Conservation (phyloP, 2,329 filamentous ascomycete species). For the Ophiocordyceps sinensis region DNA sequence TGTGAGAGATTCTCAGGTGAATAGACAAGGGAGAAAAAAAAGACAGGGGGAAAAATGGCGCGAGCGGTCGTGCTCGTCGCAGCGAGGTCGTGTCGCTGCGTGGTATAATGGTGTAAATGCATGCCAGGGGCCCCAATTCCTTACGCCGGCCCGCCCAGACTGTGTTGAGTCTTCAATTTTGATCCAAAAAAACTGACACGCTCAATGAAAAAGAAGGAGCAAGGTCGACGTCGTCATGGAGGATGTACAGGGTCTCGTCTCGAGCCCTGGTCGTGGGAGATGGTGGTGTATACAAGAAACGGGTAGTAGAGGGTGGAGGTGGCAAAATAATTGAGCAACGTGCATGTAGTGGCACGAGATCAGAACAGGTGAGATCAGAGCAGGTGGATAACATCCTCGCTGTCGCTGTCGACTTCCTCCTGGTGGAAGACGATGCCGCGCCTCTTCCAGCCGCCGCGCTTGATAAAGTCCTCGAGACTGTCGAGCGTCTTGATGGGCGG, state of each 20-base stretch:
- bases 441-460: constrained; percentile 29
- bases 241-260: not conserved
- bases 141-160: not conserved
- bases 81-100: not conserved
- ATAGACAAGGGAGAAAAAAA: not conserved
- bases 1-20: not conserved
- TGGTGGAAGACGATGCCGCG: constrained; percentile 25
- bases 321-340: not conserved
- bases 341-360: too few relatives aligned
- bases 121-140: not conserved
- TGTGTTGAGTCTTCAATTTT: not conserved
- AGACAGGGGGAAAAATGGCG: too few relatives aligned
- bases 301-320: not conserved
- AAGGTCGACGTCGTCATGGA: not conserved
- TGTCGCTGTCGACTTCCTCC: constrained; percentile 1
- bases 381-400: not conserved
- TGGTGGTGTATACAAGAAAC: not conserved
- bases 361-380: not conserved
- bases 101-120: not conserved
- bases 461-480: constrained; percentile 26
- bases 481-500: constrained; percentile 24
- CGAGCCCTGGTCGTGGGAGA: not conserved
- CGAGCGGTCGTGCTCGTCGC: not conserved
- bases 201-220: not conserved
- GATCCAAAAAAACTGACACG: not conserved